Evolutionary conservation across 805 yeast species (phyloP).

Genomic region (Gaillardinia entomophila): DNA sequence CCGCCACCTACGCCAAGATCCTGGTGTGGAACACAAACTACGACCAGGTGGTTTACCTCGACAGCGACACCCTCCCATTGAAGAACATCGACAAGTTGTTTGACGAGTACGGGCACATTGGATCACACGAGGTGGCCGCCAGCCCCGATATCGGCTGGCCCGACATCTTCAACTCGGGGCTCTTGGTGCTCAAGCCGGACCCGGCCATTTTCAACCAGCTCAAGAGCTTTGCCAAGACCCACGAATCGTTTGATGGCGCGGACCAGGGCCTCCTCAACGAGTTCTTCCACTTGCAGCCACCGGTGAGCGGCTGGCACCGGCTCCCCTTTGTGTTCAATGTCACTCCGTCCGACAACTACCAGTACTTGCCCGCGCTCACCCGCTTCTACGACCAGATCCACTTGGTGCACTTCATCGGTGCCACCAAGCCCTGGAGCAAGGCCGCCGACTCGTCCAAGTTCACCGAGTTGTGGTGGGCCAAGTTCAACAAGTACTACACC

Average conservation of each 20-base stretch:
- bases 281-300: slow-evolving; percentile 40
- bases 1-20: slow-evolving; percentile 22
- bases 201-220: slow-evolving; percentile 37
- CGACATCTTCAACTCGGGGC: slow-evolving; percentile 81
- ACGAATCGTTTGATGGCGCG: slow-evolving; percentile 70
- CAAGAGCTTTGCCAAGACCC: slow-evolving; percentile 8
- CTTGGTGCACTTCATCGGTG: slow-evolving; percentile 28
- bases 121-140: slow-evolving; percentile 2
- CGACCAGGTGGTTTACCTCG: slow-evolving; percentile 19
- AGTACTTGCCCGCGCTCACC: slow-evolving; percentile 27
- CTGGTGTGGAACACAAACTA: slow-evolving; percentile 18
- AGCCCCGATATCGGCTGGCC: slow-evolving; percentile 87
- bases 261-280: slow-evolving; percentile 89
- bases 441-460: slow-evolving; percentile 13
- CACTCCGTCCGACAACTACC: slow-evolving; percentile 29
- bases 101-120: slow-evolving; percentile 2
- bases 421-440: slow-evolving; percentile 26
- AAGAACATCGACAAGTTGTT: slow-evolving; percentile 16
- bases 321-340: slow-evolving; percentile 30
- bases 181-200: slow-evolving; percentile 56
- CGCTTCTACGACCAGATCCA: slow-evolving; percentile 23
- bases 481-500: slow-evolving; percentile 15
- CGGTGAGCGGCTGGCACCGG: slow-evolving; percentile 21
- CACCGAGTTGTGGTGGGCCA: slow-evolving; percentile 26
- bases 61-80: slow-evolving; percentile 23